Percentiles rank a stretch among this genome's conserved stretches.
These are phyloP conservation scores for Pleurotus tuber-regium DNA, from an alignment of 768 basidiomycete genomes.

Conservation along the genomic window DNA sequence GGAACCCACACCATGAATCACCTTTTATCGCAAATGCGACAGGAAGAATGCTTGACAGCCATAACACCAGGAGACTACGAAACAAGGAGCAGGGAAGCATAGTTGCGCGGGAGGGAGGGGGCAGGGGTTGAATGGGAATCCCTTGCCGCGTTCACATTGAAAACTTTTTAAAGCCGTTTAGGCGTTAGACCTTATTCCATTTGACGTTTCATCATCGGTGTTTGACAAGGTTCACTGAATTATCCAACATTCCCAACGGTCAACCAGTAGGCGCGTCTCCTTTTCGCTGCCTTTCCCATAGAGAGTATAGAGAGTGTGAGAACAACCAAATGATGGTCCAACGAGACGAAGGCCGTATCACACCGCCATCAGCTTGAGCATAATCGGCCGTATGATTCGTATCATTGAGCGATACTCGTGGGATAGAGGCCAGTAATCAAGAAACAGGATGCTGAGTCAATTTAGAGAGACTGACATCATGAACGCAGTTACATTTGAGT, in stretches of 20 bases:
- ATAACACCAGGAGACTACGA: neutral
- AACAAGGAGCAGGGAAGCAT: slow-evolving; percentile 4
- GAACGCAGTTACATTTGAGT: neutral
- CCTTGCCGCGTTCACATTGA: neutral
- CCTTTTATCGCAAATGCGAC: slow-evolving; percentile 32
- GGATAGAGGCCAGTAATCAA: neutral
- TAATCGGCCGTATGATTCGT: neutral
- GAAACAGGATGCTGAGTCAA: no score
- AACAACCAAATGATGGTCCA: slow-evolving; percentile 17
- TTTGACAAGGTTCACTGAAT: slow-evolving; percentile 6
- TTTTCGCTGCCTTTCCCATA: neutral
- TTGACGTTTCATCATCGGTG: slow-evolving; percentile 2
- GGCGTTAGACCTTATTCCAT: slow-evolving; percentile 3
- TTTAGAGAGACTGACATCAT: neutral
- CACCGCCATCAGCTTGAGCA: neutral
- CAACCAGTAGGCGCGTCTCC: neutral
- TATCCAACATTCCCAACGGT: neutral
- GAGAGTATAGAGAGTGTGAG: slow-evolving; percentile 2
- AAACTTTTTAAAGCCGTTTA: neutral
- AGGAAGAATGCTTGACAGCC: slow-evolving; percentile 15
- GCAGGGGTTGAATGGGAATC: slow-evolving; percentile 1
- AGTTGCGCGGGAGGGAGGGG: neutral
- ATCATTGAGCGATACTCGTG: slow-evolving; percentile 1
- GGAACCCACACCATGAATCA: slow-evolving; percentile 40
- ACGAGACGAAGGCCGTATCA: slow-evolving; percentile 17